Evolutionary conservation across 2,329 filamentous ascomycete species (phyloP).

Genomic region (Oidium heveae): DNA sequence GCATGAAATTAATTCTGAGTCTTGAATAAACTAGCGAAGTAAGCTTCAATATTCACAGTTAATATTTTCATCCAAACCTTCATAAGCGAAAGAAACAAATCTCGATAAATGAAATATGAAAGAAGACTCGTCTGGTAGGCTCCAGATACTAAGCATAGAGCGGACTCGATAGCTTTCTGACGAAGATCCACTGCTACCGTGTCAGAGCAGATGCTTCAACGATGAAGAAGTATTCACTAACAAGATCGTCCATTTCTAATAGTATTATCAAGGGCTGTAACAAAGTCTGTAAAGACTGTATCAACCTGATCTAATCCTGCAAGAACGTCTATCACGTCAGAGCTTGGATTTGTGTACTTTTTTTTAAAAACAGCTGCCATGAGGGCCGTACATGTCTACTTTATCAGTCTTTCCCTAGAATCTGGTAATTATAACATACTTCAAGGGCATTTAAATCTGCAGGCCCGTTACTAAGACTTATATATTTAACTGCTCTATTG

Average conservation of each 20-base stretch:
- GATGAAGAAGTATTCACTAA: constrained; percentile 19
- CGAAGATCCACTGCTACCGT: constrained; percentile 39
- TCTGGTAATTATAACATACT: constrained; percentile 25
- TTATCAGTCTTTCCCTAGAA: constrained; percentile 17
- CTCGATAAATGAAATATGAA: constrained; percentile 83
- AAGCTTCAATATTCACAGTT: constrained; percentile 1
- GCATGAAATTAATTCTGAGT: constrained; percentile 37
- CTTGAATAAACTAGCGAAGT: constrained; percentile 45
- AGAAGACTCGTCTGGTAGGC: constrained; percentile 86
- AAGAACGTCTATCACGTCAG: constrained; percentile 75
- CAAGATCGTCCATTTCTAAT: constrained; percentile 51
- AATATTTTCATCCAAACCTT: constrained; percentile 33
- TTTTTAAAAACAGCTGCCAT: constrained; percentile 62
- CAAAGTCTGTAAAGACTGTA: constrained; percentile 66
- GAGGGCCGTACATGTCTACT: constrained; percentile 71
- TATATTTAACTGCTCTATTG: constrained; percentile 38
- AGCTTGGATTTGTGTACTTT: constrained; percentile 83
- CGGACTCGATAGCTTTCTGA: constrained; percentile 54
- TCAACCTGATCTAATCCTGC: constrained; percentile 80
- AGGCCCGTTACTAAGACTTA: constrained; percentile 33
- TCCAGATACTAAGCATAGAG: constrained; percentile 68
- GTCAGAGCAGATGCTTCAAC: constrained; percentile 8
- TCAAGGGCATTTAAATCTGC: constrained; percentile 63
- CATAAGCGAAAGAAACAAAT: constrained; percentile 84
- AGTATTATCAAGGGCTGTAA: constrained; percentile 54